phyloP scores from a whole-genome alignment of 1,284 basidiomycete species.

The Ganoderma meredithae region DNA sequence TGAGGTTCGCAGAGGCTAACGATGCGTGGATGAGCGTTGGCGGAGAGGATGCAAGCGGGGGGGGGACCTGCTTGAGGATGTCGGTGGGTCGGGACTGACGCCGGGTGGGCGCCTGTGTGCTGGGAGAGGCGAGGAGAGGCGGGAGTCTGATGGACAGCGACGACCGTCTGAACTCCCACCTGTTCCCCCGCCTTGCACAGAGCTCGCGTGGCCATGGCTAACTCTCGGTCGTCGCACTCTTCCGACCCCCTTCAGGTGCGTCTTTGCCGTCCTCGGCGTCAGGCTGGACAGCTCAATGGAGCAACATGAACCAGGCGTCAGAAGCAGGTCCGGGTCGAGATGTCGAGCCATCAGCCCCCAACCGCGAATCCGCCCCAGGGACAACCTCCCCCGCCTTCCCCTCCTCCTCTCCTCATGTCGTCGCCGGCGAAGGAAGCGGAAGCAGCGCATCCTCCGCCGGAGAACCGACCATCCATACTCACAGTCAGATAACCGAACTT shows the following conservation, averaged over 20 bases:
- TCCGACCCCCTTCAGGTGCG: slow-evolving; percentile 25
- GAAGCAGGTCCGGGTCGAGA: slow-evolving; percentile 28
- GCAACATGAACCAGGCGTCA: slow-evolving; percentile 28
- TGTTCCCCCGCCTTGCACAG: slow-evolving; percentile 17
- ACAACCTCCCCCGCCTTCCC: slow-evolving; percentile 14
- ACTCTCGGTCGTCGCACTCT: slow-evolving; percentile 23
- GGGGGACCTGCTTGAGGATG: too few species aligned
- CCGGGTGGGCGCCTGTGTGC: slow-evolving; percentile 8
- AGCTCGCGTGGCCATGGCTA: slow-evolving; percentile 32
- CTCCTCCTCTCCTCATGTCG: slow-evolving; percentile 11
- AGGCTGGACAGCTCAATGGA: slow-evolving; percentile 11
- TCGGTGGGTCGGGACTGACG: neutral
- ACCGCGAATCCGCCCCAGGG: slow-evolving; percentile 21
- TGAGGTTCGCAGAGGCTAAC: slow-evolving; percentile 7
- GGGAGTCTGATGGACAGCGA: slow-evolving; percentile 24
- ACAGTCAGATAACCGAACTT: slow-evolving; percentile 18
- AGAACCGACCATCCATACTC: slow-evolving; percentile 13
- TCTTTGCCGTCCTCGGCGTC: slow-evolving; percentile 5
- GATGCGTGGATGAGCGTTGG: slow-evolving; percentile 6
- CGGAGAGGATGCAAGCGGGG: neutral
- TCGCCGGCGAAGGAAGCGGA: slow-evolving; percentile 14
- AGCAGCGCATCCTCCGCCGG: slow-evolving; percentile 22
- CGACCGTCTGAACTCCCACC: slow-evolving; percentile 18
- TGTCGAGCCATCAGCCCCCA: slow-evolving; percentile 22
- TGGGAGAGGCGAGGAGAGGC: slow-evolving; percentile 12